These are phyloP conservation scores for Besnoitia besnoiti DNA, from an alignment of 169 alveolate species.

Conservation along the genomic window DNA sequence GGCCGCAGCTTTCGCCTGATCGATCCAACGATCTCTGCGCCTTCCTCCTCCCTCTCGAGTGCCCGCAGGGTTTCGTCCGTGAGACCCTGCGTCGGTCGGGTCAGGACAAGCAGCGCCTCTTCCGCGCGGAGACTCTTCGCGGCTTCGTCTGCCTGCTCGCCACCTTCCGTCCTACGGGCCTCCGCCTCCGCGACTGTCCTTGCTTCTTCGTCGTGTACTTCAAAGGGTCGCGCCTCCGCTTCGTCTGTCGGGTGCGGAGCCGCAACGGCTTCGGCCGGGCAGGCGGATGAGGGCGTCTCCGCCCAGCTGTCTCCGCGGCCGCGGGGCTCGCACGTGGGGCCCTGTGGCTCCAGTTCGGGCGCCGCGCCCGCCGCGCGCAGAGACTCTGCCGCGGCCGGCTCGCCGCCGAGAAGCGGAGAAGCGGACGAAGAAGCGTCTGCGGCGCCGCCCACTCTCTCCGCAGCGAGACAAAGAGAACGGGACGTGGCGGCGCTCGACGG, in stretches of 20 bases:
- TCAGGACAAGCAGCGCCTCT: neutral
- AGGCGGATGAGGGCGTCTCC: neutral
- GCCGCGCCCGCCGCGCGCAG: neutral
- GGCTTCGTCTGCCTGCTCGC: neutral
- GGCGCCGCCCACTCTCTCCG: neutral
- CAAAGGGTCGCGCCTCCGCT: neutral
- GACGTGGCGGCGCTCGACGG: neutral
- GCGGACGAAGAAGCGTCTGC: neutral
- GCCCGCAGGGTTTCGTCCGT: conserved; percentile 1
- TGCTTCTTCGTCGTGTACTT: neutral
- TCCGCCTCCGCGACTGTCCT: neutral
- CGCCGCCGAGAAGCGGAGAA: neutral
- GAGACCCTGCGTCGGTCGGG: neutral
- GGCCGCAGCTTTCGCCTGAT: neutral
- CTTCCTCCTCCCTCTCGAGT: neutral
- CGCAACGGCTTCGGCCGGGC: neutral
- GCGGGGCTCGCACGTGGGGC: neutral
- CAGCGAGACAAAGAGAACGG: neutral
- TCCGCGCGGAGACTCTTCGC: neutral
- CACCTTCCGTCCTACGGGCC: neutral
- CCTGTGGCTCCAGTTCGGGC: neutral
- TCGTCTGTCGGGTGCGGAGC: too few species aligned
- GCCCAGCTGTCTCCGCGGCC: too few species aligned
- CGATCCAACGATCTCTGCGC: neutral
- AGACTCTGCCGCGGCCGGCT: neutral